Conservation (phyloP, 2,329 filamentous ascomycete species). For the Claviceps sp. region DNA sequence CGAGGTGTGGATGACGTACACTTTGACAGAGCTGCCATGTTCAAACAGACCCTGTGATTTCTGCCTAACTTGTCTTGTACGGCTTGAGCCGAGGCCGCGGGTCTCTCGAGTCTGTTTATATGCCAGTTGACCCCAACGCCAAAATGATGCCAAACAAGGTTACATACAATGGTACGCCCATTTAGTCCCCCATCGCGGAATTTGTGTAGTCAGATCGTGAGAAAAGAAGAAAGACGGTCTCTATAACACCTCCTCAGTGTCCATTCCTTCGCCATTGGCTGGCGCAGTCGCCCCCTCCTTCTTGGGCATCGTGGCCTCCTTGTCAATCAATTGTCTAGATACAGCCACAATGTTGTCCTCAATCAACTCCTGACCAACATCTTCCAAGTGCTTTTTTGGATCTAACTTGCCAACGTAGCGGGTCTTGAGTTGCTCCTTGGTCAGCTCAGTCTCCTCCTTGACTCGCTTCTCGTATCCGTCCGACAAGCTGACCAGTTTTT, state of each 20-base stretch:
- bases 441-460: constrained; percentile 95
- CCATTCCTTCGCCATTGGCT: constrained; percentile 50
- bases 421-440: constrained; percentile 95
- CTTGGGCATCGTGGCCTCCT: constrained; percentile 85
- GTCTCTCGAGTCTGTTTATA: constrained; percentile 10
- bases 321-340: constrained; percentile 98
- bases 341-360: constrained; percentile 99
- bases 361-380: constrained; percentile 90
- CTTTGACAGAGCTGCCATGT: no score
- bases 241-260: constrained; percentile 39
- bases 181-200: constrained; percentile 3
- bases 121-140: constrained; percentile 18
- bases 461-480: constrained; percentile 98
- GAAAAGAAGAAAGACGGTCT: background rate
- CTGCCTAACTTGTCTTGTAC: no score
- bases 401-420: constrained; percentile 98
- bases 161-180: constrained; percentile 15
- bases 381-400: constrained; percentile 97
- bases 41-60: no score
- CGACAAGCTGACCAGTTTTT: constrained; percentile 76
- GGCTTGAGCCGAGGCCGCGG: background rate
- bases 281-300: constrained; percentile 43
- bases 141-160: constrained; percentile 19
- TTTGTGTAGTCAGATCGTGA: constrained; percentile 6
- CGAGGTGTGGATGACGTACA: no score